Conservation (phyloP, 176 grass and related monocot genomes). For the Cocos nucifera region DNA sequence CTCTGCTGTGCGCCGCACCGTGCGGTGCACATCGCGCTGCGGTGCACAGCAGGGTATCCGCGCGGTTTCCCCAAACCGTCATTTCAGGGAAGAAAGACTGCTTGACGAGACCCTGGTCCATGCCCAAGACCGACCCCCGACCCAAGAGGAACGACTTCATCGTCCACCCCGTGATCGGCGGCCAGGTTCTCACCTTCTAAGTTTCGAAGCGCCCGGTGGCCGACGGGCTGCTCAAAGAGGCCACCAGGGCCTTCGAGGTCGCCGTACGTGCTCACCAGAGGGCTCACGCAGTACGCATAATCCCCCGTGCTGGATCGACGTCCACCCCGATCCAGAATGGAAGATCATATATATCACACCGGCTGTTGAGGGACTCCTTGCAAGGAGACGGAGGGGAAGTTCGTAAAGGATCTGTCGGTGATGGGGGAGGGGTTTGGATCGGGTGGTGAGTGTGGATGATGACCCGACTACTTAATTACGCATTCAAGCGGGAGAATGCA, state of each 20-base stretch:
- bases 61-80: too few relatives aligned
- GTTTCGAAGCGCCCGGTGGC: slow-evolving; percentile 58
- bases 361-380: slow-evolving; percentile 48
- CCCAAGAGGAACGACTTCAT: slow-evolving; percentile 55
- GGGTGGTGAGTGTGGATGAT: slow-evolving; percentile 70
- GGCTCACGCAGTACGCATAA: slow-evolving; percentile 60
- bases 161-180: slow-evolving; percentile 57
- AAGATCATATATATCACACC: slow-evolving; percentile 48
- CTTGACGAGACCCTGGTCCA: slow-evolving; percentile 90
- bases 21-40: too few relatives aligned
- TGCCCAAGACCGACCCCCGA: slow-evolving; percentile 53
- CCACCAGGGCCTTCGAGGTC: slow-evolving; percentile 47
- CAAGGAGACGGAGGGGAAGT: slow-evolving; percentile 58
- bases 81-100: too few relatives aligned
- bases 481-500: slow-evolving; percentile 68
- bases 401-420: slow-evolving; percentile 69
- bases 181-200: slow-evolving; percentile 57
- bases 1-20: too few relatives aligned
- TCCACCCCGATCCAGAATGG: slow-evolving; percentile 43
- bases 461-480: slow-evolving; percentile 61
- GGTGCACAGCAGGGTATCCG: too few relatives aligned
- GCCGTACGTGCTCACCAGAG: slow-evolving; percentile 66
- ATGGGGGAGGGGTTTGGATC: slow-evolving; percentile 40
- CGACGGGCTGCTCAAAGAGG: slow-evolving; percentile 43
- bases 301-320: slow-evolving; percentile 68